Evolutionary conservation across 257 asterid genomes (phyloP), one percentile per base, ranked within the genome.

Genomic region (Forsythia suspensa): DNA sequence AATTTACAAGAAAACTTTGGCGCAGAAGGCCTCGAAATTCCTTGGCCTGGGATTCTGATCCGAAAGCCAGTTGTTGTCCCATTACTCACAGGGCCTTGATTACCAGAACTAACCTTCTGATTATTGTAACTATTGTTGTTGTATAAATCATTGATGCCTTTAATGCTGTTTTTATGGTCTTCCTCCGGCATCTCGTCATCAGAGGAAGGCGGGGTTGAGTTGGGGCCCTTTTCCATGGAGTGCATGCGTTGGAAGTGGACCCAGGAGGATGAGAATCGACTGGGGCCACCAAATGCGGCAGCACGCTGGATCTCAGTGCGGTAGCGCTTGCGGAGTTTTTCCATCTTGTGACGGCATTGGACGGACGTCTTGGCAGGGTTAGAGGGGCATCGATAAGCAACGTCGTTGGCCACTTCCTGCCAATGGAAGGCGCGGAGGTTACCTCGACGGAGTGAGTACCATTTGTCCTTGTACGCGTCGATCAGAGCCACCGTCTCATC

Each of bases 341-440:
- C 99, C 99, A 96, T 96, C 92, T 96, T 96, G 86, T 96, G 99
- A 37, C 98, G 97, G 80, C 99, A 94, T 95, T 96, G 99, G 8
- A 96, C 97, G 73, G 96, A 86, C 46, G 99, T 93, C 76, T 93
- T 96, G 0, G 93, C 79, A 0, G 90, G 80, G 61, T 7, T 20
- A 55, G 86, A 82, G 36, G 97, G 94, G 87, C 92, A 91, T 0
- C 89, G 72, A 0, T 86, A 24, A 6, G 91, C 94, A 73, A 96
- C 90, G 5, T 91, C 97, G 8, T 88, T 96, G 74, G 99, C 97
- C n/a, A 96, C 99, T 74, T 96, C 97, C 86, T 93, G 97, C 99
- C 99, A 95, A 86, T 95, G 99, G 70, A 84, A 83, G 36, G 97
- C 97, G 3, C 96, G 89, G 77, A 95, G 97, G 70, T 95, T 93